A percentile compares a stretch with the other conserved stretches of the same genome.
Conservation (phyloP, 257 asterid species). For the Solanum clarkiae region DNA sequence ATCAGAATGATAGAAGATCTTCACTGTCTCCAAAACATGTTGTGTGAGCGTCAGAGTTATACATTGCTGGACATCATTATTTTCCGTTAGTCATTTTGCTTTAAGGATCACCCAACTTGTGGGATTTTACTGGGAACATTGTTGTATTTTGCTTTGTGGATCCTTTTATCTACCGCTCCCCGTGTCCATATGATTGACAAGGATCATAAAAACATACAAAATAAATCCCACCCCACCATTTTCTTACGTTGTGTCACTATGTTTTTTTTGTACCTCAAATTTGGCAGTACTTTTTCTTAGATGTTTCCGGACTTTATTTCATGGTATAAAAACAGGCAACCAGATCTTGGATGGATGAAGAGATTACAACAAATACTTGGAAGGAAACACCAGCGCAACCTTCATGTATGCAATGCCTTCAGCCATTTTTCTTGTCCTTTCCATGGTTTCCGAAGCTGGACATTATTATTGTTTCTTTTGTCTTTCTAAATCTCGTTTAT, state of each 20-base stretch:
- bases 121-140: no score
- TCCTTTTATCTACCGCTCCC: neutral
- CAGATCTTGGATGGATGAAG: constrained; percentile 95
- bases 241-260: neutral
- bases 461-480: neutral
- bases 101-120: neutral
- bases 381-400: constrained; percentile 90
- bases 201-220: neutral
- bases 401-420: constrained; percentile 47
- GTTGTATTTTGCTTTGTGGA: neutral
- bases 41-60: neutral
- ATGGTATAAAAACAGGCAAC: constrained; percentile 54
- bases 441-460: neutral
- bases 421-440: neutral
- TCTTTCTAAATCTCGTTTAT: neutral
- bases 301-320: neutral
- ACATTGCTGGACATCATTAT: neutral
- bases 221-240: neutral
- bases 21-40: neutral
- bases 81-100: neutral
- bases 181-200: neutral
- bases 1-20: neutral
- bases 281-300: neutral
- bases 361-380: constrained; percentile 91
- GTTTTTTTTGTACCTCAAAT: neutral